Conservation (phyloP, 495 filamentous ascomycete genomes). For the Sordaria brevicollis region DNA sequence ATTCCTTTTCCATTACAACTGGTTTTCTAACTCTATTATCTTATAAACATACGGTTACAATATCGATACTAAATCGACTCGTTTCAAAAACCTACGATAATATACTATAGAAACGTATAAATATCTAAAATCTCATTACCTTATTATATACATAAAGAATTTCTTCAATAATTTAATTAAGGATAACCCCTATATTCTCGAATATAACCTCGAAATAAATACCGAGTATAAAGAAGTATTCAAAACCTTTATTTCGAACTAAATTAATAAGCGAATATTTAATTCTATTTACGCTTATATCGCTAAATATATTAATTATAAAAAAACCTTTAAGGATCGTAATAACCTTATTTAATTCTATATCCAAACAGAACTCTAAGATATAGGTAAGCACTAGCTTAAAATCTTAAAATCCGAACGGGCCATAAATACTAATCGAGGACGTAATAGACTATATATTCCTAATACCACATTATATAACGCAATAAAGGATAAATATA, state of each 20-base stretch:
- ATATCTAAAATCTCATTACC: neutral
- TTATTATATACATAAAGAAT: neutral
- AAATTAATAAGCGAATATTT: too few species aligned
- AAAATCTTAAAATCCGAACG: too few species aligned
- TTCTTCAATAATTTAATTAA: neutral
- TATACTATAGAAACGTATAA: neutral
- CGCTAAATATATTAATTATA: neutral
- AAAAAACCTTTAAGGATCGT: neutral
- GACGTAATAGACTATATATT: too few species aligned
- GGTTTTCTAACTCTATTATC: neutral
- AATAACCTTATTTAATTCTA: neutral
- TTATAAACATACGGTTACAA: neutral
- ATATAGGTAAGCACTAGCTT: too few species aligned
- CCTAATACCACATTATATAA: too few species aligned
- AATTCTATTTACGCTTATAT: neutral
- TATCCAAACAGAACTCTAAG: too few species aligned
- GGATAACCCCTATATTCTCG: neutral
- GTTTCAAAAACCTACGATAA: neutral
- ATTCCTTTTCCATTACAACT: neutral
- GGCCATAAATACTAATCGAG: too few species aligned
- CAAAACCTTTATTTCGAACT: neutral
- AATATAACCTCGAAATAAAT: neutral
- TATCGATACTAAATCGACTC: too few species aligned
- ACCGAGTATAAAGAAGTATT: neutral
- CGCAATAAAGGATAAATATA: too few species aligned